Evolutionary conservation across 352 stramenopile species (phyloP), one percentile per base, ranked within the genome.

Genomic region (Phytophthora pini): DNA sequence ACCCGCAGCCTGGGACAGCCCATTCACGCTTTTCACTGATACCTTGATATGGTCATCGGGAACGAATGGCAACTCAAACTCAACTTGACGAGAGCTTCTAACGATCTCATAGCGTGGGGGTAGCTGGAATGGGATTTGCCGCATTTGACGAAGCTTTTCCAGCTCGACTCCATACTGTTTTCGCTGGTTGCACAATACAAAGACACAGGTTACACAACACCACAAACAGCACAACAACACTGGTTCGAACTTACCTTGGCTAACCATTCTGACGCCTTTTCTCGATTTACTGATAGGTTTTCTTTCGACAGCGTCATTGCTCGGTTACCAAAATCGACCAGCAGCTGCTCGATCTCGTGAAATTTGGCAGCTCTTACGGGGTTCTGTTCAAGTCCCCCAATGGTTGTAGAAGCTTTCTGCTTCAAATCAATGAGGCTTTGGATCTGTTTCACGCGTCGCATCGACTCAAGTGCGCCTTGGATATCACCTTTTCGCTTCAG

Each of bases 381-480:
- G 17, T 84, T 70, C 0, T 65, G 54, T 34, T 46, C 39, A 39
- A 56, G 27, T 24, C 24, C 4, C 4, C 38, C 12, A 5, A 31
- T 29, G 10, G 5, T 10, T 36, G 26, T 24, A 53, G 34, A 15
- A 12, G 46, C 31, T 36, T 72, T 61, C 4, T 82, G 71, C 34
- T 88, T 90, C 29, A 84, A 61, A 36, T 80, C 50, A 22, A 93
- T 76, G 1, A 90, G 65, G 29, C 67, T 66, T 56, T 94, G 77
- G 39, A 93, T 84, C 45, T 90, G 77, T 63, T 94, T 94, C 9
- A 79, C 58, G n/a, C 80, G 80, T 12, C 80, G 76, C 79, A 94
- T 82, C 20, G 74, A 77, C 7, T 82, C 79, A n/a, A 93, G 51
- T 1, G 87, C 87, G 22, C 66, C 81, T 31, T 82, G 54, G n/a